Base-by-base conservation (phyloP, 352 stramenopile genomes). In the Elongisporangium undulatum region DNA sequence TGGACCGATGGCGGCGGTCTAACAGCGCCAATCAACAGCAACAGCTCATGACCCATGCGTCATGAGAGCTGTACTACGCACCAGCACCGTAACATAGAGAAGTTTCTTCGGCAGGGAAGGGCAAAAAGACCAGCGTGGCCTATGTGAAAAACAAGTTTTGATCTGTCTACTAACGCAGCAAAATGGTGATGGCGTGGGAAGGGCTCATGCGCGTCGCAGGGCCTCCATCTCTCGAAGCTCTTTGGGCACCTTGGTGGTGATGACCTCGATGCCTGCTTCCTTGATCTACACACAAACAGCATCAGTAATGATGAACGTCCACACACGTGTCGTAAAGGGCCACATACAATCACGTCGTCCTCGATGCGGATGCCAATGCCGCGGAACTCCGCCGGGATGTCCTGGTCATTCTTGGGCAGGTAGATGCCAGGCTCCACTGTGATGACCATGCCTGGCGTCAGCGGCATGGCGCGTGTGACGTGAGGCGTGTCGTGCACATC, bases 291-390 rank as follows among this genome's bases (percentile, higher is more conserved):
- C 22, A 64, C 9, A 59, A 12, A 56, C 23, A 58, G 55, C 16
- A 41, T 21, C 4, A 29, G 16, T 8, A 26, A 56, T 13, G 12
- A 48, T 15, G 39, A 54, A 12, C 20, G 24, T 16, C 9, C 7
- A 53, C 5, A 38, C n/a, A 23, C 26, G 2, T 5, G 29, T 5
- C n/a, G n/a, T n/a, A n/a, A 59, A 34, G 12, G 59, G 7, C 2
- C 26, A 73, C 82, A 49, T 74, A 94, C 85, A 55, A 92, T 75
- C 58, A 94, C 77, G 54, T 94, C 85, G 63, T 94, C 85, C 71
- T 94, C 85, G 53, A 94, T 94, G 34, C 85, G 85, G 62, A 94
- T 90, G 49, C 85, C 85, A 19, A 94, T 89, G 39, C 85, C 85
- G 62, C 85, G 82, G 69, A 92, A 90, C 49, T 92, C 82, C 17